Percentiles rank a stretch among this genome's conserved stretches.
phyloP scores from a whole-genome alignment of 495 filamentous ascomycete species.

The Acidiella bohemica region DNA sequence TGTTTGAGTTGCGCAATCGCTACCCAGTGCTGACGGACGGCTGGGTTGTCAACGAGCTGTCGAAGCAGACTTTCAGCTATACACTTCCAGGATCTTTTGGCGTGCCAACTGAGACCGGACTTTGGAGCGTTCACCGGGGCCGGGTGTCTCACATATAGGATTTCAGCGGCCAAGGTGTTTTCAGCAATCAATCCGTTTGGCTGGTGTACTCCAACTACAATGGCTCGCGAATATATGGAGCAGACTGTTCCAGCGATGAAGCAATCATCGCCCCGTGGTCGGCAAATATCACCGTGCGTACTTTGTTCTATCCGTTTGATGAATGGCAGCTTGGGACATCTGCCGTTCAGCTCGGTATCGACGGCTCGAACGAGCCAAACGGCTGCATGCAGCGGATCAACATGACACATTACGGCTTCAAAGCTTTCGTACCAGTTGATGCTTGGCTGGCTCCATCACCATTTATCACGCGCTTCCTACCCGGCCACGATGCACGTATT shows the following conservation, averaged over 20 bases:
- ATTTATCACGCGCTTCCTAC: constrained; percentile 51
- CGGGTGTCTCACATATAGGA: constrained; percentile 40
- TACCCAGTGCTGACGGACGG: constrained; percentile 54
- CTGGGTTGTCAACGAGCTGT: constrained; percentile 44
- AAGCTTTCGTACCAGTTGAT: constrained; percentile 45
- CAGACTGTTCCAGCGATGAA: constrained; percentile 40
- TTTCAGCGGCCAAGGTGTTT: constrained; percentile 27
- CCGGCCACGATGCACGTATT: constrained; percentile 50
- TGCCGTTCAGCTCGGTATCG: constrained; percentile 30
- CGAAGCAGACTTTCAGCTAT: constrained; percentile 43
- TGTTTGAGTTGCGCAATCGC: constrained; percentile 48
- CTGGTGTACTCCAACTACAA: constrained; percentile 54
- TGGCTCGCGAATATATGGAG: constrained; percentile 41
- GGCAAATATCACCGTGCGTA: constrained; percentile 44
- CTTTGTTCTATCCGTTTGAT: constrained; percentile 54
- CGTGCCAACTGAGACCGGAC: constrained; percentile 47
- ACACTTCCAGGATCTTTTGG: constrained; percentile 41
- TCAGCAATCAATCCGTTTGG: constrained; percentile 47
- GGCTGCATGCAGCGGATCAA: constrained; percentile 45
- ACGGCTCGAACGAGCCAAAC: constrained; percentile 35
- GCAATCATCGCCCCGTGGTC: constrained; percentile 49
- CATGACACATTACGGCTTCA: constrained; percentile 47
- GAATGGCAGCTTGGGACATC: constrained; percentile 35
- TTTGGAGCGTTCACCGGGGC: constrained; percentile 52
- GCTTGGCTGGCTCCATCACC: constrained; percentile 41